Evolutionary conservation across 2,329 filamentous ascomycete genomes (phyloP).

Genomic region (Coniochaeta sp.): DNA sequence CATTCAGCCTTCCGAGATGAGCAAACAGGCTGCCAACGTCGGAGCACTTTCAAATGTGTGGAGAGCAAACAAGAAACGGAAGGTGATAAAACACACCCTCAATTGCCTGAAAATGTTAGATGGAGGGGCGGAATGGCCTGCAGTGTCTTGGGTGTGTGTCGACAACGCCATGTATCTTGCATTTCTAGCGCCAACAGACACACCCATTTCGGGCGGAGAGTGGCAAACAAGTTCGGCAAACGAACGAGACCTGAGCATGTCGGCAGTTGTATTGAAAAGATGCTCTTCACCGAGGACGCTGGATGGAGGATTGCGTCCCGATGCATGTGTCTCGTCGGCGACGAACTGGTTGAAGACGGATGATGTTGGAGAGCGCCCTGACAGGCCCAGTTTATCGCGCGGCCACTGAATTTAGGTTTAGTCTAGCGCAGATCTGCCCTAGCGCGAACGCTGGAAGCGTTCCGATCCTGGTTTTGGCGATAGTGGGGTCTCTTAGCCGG

Average conservation of each 20-base stretch:
- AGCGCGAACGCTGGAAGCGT: background rate
- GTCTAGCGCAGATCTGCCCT: background rate
- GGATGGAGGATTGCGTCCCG: background rate
- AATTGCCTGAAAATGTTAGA: background rate
- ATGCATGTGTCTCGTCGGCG: background rate
- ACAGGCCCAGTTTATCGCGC: background rate
- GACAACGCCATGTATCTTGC: background rate
- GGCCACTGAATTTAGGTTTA: background rate
- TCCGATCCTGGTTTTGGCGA: background rate
- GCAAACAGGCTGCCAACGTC: background rate
- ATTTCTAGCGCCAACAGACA: slow-evolving; percentile 2
- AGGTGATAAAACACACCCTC: background rate
- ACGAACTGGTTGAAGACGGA: background rate
- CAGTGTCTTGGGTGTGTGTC: background rate
- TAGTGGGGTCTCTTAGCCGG: background rate
- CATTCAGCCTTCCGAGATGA: slow-evolving; percentile 1
- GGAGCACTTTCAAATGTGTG: too few species aligned
- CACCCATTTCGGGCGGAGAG: background rate
- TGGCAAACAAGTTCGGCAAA: background rate
- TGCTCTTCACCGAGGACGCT: background rate
- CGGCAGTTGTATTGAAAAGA: background rate
- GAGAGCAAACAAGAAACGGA: background rate
- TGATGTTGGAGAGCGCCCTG: background rate
- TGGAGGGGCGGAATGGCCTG: background rate
- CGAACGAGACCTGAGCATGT: background rate